Percentiles rank a stretch among this genome's conserved stretches.
Evolutionary conservation across 2,329 filamentous ascomycete species (phyloP).

Genomic region (Fusarium goolgardi): DNA sequence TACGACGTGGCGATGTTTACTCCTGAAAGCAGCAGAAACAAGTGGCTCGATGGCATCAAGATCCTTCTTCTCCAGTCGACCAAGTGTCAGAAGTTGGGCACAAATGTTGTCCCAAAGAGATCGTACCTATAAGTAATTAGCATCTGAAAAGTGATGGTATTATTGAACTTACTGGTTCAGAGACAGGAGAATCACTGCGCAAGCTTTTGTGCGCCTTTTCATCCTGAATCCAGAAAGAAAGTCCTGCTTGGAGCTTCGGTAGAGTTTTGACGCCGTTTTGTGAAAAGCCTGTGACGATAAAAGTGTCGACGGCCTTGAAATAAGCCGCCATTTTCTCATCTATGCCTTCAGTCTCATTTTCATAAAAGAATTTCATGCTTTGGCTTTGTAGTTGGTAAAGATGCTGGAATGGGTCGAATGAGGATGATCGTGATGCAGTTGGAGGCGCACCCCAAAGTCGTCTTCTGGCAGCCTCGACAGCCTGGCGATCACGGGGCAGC

Average conservation of each 20-base stretch:
- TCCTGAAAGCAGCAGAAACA: constrained; percentile 67
- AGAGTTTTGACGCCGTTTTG: constrained; percentile 67
- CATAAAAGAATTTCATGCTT: constrained; percentile 67
- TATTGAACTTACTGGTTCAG: constrained; percentile 58
- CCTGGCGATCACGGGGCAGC: constrained; percentile 69
- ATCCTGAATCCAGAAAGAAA: constrained; percentile 74
- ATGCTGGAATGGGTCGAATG: constrained; percentile 72
- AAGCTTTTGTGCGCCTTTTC: constrained; percentile 56
- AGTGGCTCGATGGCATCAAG: constrained; percentile 66
- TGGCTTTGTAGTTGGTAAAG: constrained; percentile 71
- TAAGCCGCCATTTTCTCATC: constrained; percentile 57
- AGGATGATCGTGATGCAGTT: constrained; percentile 53
- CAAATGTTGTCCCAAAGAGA: constrained; percentile 64
- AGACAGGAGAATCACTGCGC: constrained; percentile 55
- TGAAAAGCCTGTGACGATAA: constrained; percentile 62
- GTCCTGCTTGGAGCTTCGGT: constrained; percentile 69
- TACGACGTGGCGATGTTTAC: constrained; percentile 66
- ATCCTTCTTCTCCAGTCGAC: constrained; percentile 56
- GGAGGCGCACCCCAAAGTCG: constrained; percentile 68
- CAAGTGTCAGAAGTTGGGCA: constrained; percentile 51
- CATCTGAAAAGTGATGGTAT: background rate
- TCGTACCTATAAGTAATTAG: constrained; percentile 57
- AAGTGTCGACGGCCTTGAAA: constrained; percentile 64
- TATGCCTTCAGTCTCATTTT: constrained; percentile 54
- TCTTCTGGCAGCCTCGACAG: constrained; percentile 72